Conservation (phyloP, 306 rosid genomes). For the Cicer judaicum region DNA sequence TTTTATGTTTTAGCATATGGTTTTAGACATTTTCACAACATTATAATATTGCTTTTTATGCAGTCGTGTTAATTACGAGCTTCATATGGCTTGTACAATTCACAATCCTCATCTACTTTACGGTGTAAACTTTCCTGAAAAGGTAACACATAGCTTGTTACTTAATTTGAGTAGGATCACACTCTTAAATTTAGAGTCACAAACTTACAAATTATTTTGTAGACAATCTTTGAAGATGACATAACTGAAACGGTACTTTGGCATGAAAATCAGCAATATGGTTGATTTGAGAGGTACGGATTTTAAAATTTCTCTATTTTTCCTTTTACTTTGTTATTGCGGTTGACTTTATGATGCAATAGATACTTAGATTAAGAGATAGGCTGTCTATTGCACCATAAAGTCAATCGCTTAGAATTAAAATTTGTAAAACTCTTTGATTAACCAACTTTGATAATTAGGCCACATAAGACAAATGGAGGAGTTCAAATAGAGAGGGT, state of each 20-base stretch:
- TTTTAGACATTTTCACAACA: not conserved
- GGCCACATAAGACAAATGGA: constrained; percentile 19
- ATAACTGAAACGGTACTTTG: constrained; percentile 49
- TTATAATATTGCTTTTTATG: not conserved
- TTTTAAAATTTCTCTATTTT: not conserved
- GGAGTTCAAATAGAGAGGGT: not conserved
- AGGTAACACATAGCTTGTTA: constrained; percentile 42
- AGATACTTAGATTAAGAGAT: too few species aligned
- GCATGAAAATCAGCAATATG: constrained; percentile 45
- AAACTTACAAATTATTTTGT: not conserved
- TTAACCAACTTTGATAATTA: constrained; percentile 13
- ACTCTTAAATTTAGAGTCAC: too few species aligned
- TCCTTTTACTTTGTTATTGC: too few species aligned
- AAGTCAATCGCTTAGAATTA: too few species aligned
- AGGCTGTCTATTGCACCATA: too few species aligned
- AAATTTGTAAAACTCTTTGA: not conserved
- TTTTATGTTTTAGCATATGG: not conserved
- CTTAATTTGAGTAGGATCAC: too few species aligned
- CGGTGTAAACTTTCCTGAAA: constrained; percentile 41
- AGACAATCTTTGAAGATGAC: constrained; percentile 51
- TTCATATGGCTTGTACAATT: constrained; percentile 7
- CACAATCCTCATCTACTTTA: constrained; percentile 44
- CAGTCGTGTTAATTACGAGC: constrained; percentile 53
- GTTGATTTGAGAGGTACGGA: constrained; percentile 38
- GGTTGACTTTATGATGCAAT: too few species aligned